Evolutionary conservation across 2,329 filamentous ascomycete species (phyloP).

Genomic region (Penicillium janthinellum): DNA sequence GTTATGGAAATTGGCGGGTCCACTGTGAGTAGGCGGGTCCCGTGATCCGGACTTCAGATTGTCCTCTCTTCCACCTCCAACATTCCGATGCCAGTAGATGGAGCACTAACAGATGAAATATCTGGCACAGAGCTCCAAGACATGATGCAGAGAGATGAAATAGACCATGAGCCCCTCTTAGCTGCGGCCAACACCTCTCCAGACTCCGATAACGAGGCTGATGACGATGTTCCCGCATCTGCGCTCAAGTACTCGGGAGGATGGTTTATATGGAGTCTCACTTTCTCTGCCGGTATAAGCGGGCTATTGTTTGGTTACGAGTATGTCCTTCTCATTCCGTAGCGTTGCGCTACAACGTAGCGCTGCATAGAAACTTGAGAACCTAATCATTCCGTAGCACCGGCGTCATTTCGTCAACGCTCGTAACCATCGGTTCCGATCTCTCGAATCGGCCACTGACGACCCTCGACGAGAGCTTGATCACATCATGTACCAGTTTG

Average conservation of each 20-base stretch:
- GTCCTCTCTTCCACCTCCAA: conserved; percentile 1
- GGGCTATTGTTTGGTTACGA: conserved; percentile 65
- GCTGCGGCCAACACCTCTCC: conserved; percentile 16
- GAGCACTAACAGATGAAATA: conserved; percentile 10
- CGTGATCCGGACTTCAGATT: conserved; percentile 11
- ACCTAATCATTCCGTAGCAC: conserved; percentile 46
- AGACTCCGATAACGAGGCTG: conserved; percentile 12
- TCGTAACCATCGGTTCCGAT: conserved; percentile 58
- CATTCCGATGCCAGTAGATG: neutral
- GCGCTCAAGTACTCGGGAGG: conserved; percentile 31
- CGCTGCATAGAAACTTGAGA: conserved; percentile 14
- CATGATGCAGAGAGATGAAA: conserved; percentile 31
- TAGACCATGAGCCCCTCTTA: conserved; percentile 36
- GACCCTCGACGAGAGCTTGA: conserved; percentile 60
- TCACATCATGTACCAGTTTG: conserved; percentile 60
- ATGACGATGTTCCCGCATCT: conserved; percentile 12
- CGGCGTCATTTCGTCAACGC: conserved; percentile 62
- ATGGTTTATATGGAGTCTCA: conserved; percentile 58
- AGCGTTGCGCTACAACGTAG: neutral
- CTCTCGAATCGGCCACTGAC: conserved; percentile 53
- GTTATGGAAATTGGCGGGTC: too few relatives aligned
- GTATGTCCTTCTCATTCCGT: conserved; percentile 31
- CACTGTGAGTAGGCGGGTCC: conserved; percentile 16
- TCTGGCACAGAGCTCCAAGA: conserved; percentile 11
- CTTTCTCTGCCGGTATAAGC: conserved; percentile 59